Evolutionary conservation across 1,284 basidiomycete genomes (phyloP), one percentile per base, ranked within the genome.

Genomic region (Cutaneotrichosporon spelunceum): DNA sequence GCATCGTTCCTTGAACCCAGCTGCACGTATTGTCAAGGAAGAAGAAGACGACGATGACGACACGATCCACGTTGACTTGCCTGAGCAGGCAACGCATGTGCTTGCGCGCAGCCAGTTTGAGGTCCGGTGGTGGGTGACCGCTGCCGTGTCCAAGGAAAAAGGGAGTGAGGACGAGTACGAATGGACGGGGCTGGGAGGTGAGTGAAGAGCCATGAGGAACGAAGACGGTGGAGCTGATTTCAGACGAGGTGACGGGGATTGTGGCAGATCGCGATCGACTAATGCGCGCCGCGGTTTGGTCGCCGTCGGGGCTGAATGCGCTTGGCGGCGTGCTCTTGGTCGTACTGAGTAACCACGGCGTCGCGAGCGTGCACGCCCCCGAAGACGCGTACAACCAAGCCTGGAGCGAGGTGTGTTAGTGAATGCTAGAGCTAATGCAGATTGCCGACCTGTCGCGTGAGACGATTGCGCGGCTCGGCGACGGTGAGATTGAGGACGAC

Each of bases 351-450:
- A 68, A 59, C 23, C 53, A 58, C 13, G 61, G 65, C 23, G 72
- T 73, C 24, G 69, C 76, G 3, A 72, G 71, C 3, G 60, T 77
- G 1, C 74, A 71, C 53, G 66, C 68, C 2, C 74, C 76, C 2
- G 60, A 63, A 0, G 62, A 64, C 21, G 72, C 72, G 19, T 67
- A 68, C 30, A 61, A 63, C 5, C 70, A 70, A 36, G 62, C 66
- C 26, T 75, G 70, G 63, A 67, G 60, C 21, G 72, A 74, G 65
- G 73, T 73, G 53, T 53, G 70, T 48, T n/a, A 30, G 8, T 16
- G 19, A 26, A 21, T 10, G 24, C n/a, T 16, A 11, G 9, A 53
- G 55, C 60, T 54, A 50, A 53, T 54, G n/a, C 33, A 74, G 73
- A 66, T 75, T 23, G 69, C 66, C 19, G 73, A 76, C 36, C 58